phyloP scores from a whole-genome alignment of 495 filamentous ascomycete species.

The Apodospora peruviana region DNA sequence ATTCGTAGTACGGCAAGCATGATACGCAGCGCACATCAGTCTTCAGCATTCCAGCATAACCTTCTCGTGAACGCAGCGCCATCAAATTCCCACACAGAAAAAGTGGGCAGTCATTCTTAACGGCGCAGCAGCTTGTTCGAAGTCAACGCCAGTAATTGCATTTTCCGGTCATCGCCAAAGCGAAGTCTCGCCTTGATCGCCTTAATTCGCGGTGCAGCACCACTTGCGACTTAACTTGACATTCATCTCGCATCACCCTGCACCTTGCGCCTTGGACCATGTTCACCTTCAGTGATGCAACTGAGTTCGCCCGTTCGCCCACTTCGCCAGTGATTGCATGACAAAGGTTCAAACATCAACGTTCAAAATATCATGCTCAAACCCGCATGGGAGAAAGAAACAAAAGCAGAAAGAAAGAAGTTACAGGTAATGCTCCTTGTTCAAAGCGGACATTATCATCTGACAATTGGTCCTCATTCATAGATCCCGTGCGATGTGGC shows the following conservation, averaged over 20 bases:
- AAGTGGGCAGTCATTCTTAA: not conserved
- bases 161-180: not conserved
- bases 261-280: not conserved
- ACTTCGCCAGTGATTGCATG: not conserved
- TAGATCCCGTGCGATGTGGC: too few relatives aligned
- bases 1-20: conserved; percentile 31
- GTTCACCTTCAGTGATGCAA: not conserved
- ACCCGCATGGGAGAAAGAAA: too few relatives aligned
- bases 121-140: not conserved
- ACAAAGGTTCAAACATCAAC: too few relatives aligned
- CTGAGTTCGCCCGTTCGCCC: not conserved
- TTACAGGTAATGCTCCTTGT: too few relatives aligned
- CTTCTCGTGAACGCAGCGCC: conserved; percentile 18
- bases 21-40: conserved; percentile 24
- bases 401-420: too few relatives aligned
- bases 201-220: not conserved
- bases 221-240: not conserved
- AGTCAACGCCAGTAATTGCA: not conserved
- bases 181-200: not conserved
- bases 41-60: conserved; percentile 12
- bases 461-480: too few relatives aligned
- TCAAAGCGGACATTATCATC: too few relatives aligned
- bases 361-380: too few relatives aligned
- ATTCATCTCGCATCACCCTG: not conserved
- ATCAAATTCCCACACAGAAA: too few relatives aligned